Evolutionary conservation across 139 green algal species (phyloP).

Genomic region (Micractinium sp.): DNA sequence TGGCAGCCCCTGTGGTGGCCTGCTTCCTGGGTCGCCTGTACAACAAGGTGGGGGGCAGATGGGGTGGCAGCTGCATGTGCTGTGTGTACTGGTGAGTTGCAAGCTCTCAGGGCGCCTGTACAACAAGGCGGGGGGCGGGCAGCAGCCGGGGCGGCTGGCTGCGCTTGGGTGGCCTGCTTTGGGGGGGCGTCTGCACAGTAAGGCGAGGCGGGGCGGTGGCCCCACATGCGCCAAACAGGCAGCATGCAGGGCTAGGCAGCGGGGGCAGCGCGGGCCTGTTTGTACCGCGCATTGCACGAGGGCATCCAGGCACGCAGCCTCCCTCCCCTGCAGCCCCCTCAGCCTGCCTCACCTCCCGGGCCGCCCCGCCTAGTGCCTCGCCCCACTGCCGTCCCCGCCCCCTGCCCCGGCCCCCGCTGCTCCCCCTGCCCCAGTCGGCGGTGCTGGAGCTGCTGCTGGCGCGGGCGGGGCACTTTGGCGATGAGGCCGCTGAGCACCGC

Average conservation of each 20-base stretch:
- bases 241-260: too few species aligned
- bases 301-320: too few species aligned
- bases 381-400: background rate
- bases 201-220: too few species aligned
- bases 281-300: too few species aligned
- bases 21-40: slow-evolving; percentile 60
- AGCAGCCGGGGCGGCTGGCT: too few species aligned
- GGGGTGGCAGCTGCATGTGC: background rate
- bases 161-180: background rate
- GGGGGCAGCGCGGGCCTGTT: too few species aligned
- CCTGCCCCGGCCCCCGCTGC: slow-evolving; percentile 39
- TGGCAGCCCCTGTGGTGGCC: slow-evolving; percentile 48
- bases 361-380: background rate
- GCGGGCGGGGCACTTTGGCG: slow-evolving; percentile 24
- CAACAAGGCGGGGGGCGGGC: too few species aligned
- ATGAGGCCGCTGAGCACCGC: slow-evolving; percentile 38
- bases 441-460: slow-evolving; percentile 61
- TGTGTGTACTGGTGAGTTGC: too few species aligned
- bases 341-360: background rate
- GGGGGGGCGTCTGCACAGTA: too few species aligned
- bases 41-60: slow-evolving; percentile 38
- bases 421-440: slow-evolving; percentile 29
- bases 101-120: too few species aligned
- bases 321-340: background rate
- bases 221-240: too few species aligned